Evolutionary conservation across 2,329 filamentous ascomycete genomes (phyloP).

Genomic region (Penicillium glabrum): DNA sequence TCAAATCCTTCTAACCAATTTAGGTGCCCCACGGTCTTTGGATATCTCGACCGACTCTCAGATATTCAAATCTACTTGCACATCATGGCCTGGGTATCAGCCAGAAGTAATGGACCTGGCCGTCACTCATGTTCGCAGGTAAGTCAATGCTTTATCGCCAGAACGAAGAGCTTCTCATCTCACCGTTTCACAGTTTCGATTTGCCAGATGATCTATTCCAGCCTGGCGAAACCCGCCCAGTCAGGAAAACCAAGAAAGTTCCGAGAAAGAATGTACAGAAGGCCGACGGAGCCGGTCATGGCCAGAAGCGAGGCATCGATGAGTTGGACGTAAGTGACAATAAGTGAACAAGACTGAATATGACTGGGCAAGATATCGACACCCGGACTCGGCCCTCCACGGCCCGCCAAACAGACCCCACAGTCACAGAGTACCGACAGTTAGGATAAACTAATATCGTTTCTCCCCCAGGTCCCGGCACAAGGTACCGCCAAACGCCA

Average conservation of each 20-base stretch:
- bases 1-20: background rate
- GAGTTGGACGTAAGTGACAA: constrained; percentile 44
- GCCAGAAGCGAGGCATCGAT: constrained; percentile 41
- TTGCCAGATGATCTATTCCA: constrained; percentile 88
- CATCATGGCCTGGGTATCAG: constrained; percentile 72
- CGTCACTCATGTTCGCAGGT: constrained; percentile 85
- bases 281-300: constrained; percentile 33
- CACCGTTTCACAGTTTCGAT: constrained; percentile 62
- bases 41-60: constrained; percentile 72
- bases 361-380: constrained; percentile 24
- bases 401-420: constrained; percentile 9
- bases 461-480: constrained; percentile 25
- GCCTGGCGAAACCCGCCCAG: constrained; percentile 70
- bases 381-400: constrained; percentile 22
- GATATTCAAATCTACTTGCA: constrained; percentile 83
- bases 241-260: constrained; percentile 30
- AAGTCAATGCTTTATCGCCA: constrained; percentile 38
- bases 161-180: constrained; percentile 4
- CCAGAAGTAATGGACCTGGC: constrained; percentile 73
- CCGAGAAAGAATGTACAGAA: constrained; percentile 55
- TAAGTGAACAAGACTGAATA: constrained; percentile 24
- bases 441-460: constrained; percentile 35
- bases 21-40: constrained; percentile 49
- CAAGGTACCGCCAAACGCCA: constrained; percentile 36
- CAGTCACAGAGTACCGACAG: constrained; percentile 18